phyloP scores from a whole-genome alignment of 1,139 yeast genomes.

The Starmera stellimalicola region DNA sequence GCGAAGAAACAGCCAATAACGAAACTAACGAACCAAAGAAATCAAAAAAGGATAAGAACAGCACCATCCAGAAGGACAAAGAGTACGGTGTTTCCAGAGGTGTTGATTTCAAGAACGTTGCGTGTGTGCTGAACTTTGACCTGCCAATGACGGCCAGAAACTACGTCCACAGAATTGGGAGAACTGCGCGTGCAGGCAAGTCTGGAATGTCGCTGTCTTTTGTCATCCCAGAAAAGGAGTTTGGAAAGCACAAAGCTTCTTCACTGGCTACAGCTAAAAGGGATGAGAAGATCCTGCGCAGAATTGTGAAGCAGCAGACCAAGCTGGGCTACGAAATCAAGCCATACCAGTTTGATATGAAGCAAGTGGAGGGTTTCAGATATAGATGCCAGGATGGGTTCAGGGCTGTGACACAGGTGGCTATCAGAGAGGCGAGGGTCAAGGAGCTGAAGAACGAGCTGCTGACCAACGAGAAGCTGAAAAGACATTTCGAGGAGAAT shows the following conservation, averaged over 20 bases:
- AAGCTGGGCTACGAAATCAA: constrained; percentile 62
- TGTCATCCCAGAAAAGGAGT: constrained; percentile 74
- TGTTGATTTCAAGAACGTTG: constrained; percentile 91
- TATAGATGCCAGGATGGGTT: constrained; percentile 97
- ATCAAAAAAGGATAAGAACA: constrained; percentile 22
- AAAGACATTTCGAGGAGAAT: constrained; percentile 93
- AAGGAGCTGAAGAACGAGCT: constrained; percentile 85
- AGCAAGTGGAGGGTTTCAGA: constrained; percentile 91
- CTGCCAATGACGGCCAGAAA: constrained; percentile 85
- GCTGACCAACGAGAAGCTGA: constrained; percentile 79
- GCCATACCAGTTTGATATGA: constrained; percentile 88
- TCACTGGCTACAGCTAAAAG: constrained; percentile 58
- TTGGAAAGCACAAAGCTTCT: constrained; percentile 86
- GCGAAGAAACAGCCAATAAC: constrained; percentile 20
- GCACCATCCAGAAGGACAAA: constrained; percentile 39
- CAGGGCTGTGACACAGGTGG: constrained; percentile 83
- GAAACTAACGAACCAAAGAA: constrained; percentile 11
- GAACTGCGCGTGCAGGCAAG: constrained; percentile 97
- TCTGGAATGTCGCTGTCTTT: constrained; percentile 93
- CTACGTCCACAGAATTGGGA: constrained; percentile 89
- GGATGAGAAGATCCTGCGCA: constrained; percentile 76
- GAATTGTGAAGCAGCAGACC: constrained; percentile 70
- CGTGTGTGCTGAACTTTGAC: constrained; percentile 94
- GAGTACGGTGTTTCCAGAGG: constrained; percentile 97
- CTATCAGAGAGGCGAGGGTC: constrained; percentile 89